Conservation (phyloP, 2,329 filamentous ascomycete species). For the Dothistroma septosporum region DNA sequence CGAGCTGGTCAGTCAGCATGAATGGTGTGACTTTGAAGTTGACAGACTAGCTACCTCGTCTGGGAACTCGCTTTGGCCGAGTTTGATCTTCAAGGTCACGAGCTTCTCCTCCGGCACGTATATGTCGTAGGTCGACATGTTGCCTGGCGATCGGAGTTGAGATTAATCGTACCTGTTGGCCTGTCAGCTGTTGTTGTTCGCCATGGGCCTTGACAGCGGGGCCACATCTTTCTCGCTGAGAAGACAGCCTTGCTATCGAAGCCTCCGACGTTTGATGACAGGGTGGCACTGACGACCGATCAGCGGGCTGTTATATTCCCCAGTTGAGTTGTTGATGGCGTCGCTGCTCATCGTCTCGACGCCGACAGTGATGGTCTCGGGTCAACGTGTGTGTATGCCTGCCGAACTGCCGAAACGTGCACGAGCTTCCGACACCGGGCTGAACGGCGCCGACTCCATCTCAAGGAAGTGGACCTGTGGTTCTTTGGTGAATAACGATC, state of each 20-base stretch:
- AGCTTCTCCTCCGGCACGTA: conserved; percentile 51
- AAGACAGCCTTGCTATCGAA: neutral
- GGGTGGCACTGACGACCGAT: neutral
- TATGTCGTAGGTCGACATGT: conserved; percentile 46
- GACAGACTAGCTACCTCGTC: conserved; percentile 14
- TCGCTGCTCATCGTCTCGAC: no score
- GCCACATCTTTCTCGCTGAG: no score
- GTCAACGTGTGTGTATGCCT: neutral
- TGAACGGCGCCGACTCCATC: neutral
- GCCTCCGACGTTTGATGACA: neutral
- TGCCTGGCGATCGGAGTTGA: neutral
- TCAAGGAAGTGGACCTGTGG: neutral
- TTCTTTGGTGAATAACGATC: neutral
- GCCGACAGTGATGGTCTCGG: neutral
- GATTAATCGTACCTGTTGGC: neutral
- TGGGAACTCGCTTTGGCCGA: conserved; percentile 43
- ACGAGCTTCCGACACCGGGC: neutral
- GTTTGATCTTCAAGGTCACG: conserved; percentile 53
- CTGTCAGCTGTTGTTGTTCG: no score
- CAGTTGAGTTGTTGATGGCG: neutral
- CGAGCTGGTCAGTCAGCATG: conserved; percentile 30
- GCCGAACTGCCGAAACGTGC: neutral
- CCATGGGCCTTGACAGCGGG: no score
- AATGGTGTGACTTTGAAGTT: neutral
- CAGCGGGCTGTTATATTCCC: neutral